Evolutionary conservation across 441 rosid species (phyloP), one percentile per base, ranked within the genome.

Genomic region (Corymbia calophylla): DNA sequence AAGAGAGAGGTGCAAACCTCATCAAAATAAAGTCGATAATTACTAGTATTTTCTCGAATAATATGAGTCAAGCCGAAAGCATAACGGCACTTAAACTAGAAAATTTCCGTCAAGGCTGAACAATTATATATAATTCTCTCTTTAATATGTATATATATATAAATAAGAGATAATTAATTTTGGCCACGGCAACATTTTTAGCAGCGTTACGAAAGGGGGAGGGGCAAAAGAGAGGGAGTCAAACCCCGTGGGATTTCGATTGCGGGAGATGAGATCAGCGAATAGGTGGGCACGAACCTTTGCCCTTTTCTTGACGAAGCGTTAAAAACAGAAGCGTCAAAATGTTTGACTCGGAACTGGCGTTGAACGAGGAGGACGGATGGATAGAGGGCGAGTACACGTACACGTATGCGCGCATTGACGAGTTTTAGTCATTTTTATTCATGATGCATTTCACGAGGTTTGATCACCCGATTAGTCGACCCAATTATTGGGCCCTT

Each of bases 221-320:
- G 15, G 4, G 39, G 31, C 44, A 39, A 39, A 39, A 39, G 44
- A 39, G 44, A 39, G 44, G 44, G 16, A 19, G 56, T 32, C 62
- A 53, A 29, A 56, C n/a, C 1, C n/a, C 1, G 5, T 7, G 18
- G 47, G 10, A 54, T 11, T 11, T 31, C 48, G 48, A 21, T 9
- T 6, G 87, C 47, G 25, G 39, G 18, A 7, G 87, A 31, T 86
- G 87, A 86, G 62, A 86, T 10, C 58, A 86, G 66, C 66, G 2
- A 6, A 0, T 4, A 12, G 66, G 64, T 31, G 87, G 62, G 27
- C 55, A 82, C n/a, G 54, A 85, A 54, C 9, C 62, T 56, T 9
- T 10, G 39, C 47, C 7, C 1, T 49, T 31, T 3, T 0, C 1
- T 25, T 39, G 44, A 0, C 23, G 4, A 68, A 66, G 5, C 21